Evolutionary conservation across 306 rosid genomes (phyloP).

Genomic region (Prunus kanzakura): DNA sequence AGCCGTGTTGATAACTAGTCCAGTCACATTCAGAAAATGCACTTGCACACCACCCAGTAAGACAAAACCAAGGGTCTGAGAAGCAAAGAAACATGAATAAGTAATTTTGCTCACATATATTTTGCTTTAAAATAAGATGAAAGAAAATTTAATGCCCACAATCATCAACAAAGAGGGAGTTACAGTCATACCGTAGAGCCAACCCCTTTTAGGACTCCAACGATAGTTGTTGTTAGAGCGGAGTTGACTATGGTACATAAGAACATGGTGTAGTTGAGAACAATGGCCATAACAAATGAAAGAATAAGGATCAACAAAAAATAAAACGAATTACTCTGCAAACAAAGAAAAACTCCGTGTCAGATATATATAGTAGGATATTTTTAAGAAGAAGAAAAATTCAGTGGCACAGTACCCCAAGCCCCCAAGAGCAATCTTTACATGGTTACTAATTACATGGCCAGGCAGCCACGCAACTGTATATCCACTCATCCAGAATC

Average conservation of each 20-base stretch:
- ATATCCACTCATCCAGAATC: neutral
- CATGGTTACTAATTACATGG: neutral
- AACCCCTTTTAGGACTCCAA: constrained; percentile 97
- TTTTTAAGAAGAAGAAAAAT: neutral
- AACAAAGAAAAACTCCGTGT: constrained; percentile 12
- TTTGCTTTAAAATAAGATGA: neutral
- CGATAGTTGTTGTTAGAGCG: constrained; percentile 89
- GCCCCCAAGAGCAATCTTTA: neutral
- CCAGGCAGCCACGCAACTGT: neutral
- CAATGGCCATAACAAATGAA: constrained; percentile 87
- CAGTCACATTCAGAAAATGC: constrained; percentile 75
- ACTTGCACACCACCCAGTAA: constrained; percentile 84
- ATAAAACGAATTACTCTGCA: constrained; percentile 78
- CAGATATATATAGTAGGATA: neutral
- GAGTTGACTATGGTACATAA: constrained; percentile 93
- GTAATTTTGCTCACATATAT: neutral
- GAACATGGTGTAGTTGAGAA: constrained; percentile 98
- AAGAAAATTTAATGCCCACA: neutral
- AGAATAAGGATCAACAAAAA: constrained; percentile 71
- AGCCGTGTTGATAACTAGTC: constrained; percentile 84
- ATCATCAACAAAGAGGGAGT: constrained; percentile 17
- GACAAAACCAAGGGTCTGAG: constrained; percentile 85
- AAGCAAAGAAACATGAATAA: constrained; percentile 17
- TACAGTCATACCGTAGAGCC: constrained; percentile 76
- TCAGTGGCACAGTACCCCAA: neutral